A percentile compares a stretch with the other conserved stretches of the same genome.
These are phyloP conservation scores for Spiromastix sp. DNA, from an alignment of 2,329 filamentous ascomycete species.

Conservation along the genomic window DNA sequence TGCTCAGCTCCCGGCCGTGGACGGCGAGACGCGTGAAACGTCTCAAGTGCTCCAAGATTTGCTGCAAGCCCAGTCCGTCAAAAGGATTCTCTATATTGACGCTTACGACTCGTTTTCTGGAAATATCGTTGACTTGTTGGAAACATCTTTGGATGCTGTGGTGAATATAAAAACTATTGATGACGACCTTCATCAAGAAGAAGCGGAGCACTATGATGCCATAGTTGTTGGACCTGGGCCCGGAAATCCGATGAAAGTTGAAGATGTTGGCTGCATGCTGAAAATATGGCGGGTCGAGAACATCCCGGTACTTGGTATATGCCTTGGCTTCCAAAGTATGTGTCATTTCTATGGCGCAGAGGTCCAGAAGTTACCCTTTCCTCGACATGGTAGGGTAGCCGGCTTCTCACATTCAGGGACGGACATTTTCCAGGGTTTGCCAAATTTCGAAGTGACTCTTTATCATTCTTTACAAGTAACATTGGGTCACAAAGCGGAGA, in stretches of 20 bases:
- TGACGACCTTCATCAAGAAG: conserved; percentile 30
- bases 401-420: conserved; percentile 48
- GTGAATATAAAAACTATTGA: conserved; percentile 68
- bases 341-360: conserved; percentile 56
- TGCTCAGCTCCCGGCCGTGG: too few relatives aligned
- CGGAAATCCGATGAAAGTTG: conserved; percentile 58
- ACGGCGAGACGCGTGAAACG: too few relatives aligned
- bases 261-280: conserved; percentile 75
- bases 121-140: conserved; percentile 78
- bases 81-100: conserved; percentile 71
- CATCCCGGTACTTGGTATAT: conserved; percentile 76
- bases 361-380: conserved; percentile 55
- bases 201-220: conserved; percentile 59
- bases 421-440: conserved; percentile 57
- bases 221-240: conserved; percentile 86
- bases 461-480: conserved; percentile 57
- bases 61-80: too few relatives aligned
- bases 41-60: too few relatives aligned
- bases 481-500: conserved; percentile 28
- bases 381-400: conserved; percentile 72
- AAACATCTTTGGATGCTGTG: conserved; percentile 55
- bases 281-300: conserved; percentile 59
- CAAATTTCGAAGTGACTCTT: conserved; percentile 57
- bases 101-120: conserved; percentile 96
- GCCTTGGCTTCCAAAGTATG: conserved; percentile 78